A percentile compares a stretch with the other conserved stretches of the same genome.
These are phyloP conservation scores for Salvia sclarea DNA, from an alignment of 305 asterid species.

Conservation along the genomic window DNA sequence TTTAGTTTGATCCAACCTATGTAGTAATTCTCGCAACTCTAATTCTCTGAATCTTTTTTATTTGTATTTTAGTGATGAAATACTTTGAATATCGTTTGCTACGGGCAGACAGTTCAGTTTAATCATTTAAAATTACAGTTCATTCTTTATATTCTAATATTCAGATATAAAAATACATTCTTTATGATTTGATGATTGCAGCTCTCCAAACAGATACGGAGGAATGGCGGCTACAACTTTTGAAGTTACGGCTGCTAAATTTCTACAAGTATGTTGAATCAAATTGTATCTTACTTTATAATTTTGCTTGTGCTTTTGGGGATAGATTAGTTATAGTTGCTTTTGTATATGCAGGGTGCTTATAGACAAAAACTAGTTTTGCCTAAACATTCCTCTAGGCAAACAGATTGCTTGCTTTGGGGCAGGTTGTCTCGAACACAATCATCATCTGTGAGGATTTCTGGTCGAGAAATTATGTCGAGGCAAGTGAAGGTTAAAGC, in stretches of 20 bases:
- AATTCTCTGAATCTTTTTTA: too few species aligned
- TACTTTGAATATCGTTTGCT: too few species aligned
- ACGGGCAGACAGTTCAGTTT: too few species aligned
- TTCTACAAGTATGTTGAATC: slow-evolving; percentile 45
- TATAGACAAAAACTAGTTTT: slow-evolving; percentile 59
- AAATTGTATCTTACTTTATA: background rate
- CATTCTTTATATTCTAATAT: too few species aligned
- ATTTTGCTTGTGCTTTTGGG: background rate
- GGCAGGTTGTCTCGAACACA: slow-evolving; percentile 44
- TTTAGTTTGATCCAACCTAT: too few species aligned
- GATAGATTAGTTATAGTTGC: background rate
- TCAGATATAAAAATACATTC: too few species aligned
- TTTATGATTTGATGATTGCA: background rate
- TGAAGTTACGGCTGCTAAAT: slow-evolving; percentile 54
- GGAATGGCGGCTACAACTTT: slow-evolving; percentile 44
- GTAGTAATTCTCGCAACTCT: too few species aligned
- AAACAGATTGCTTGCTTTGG: slow-evolving; percentile 59
- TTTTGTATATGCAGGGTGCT: slow-evolving; percentile 49
- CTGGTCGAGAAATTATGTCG: slow-evolving; percentile 34
- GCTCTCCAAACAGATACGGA: background rate
- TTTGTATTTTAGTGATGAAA: too few species aligned
- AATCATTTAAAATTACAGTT: too few species aligned
- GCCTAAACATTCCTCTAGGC: slow-evolving; percentile 54
- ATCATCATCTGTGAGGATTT: slow-evolving; percentile 33
- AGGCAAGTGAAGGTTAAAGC: slow-evolving; percentile 46